Evolutionary conservation across 169 alveolate genomes (phyloP).

Genomic region (Hammondia hammondi): DNA sequence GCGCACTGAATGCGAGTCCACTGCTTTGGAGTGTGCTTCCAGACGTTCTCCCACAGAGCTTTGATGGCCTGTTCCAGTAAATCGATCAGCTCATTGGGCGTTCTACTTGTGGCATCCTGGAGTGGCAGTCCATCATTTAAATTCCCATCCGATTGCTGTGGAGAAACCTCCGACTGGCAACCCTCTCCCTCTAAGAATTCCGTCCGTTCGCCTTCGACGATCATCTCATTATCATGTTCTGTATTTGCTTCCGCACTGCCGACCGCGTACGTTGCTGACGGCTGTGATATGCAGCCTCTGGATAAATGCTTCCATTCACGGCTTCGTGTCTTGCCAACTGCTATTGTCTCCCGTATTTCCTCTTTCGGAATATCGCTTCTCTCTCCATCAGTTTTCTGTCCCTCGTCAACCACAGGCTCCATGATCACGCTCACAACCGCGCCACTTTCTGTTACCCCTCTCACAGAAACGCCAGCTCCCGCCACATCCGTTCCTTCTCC

Average conservation of each 20-base stretch:
- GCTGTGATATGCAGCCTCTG: not conserved
- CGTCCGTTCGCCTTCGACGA: too few relatives aligned
- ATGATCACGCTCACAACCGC: too few relatives aligned
- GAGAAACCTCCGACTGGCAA: too few relatives aligned
- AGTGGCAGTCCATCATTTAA: not conserved
- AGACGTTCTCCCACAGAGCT: not conserved
- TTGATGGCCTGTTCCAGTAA: not conserved
- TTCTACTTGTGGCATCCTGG: not conserved
- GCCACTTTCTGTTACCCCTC: too few relatives aligned
- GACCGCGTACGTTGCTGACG: not conserved
- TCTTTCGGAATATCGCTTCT: not conserved
- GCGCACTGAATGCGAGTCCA: not conserved
- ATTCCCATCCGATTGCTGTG: not conserved
- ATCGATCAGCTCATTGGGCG: not conserved
- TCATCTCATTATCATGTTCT: not conserved
- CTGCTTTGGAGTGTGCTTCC: conserved; percentile 15
- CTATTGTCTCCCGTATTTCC: not conserved
- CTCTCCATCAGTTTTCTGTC: not conserved
- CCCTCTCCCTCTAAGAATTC: too few relatives aligned
- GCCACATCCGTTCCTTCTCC: too few relatives aligned
- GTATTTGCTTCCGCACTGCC: not conserved
- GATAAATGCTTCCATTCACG: not conserved
- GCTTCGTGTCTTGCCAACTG: not conserved
- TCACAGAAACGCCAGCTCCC: too few relatives aligned
- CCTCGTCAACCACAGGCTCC: not conserved